Evolutionary conservation across 305 asterid species (phyloP).

Genomic region (Rubia balearica): DNA sequence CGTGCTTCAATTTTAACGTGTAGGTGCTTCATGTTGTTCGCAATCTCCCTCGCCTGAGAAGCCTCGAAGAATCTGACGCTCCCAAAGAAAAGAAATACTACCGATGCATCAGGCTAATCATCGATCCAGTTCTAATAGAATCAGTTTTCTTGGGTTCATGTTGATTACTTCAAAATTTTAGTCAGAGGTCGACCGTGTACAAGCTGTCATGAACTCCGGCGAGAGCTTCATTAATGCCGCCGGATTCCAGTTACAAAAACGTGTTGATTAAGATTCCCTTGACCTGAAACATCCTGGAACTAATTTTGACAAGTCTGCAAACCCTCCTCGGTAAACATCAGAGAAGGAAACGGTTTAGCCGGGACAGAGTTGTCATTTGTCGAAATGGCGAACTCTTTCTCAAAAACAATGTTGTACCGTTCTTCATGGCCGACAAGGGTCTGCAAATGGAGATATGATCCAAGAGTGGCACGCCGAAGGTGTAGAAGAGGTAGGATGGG

Average conservation of each 20-base stretch:
- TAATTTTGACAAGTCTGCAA: no score
- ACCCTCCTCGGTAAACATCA: no score
- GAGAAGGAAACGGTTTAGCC: no score
- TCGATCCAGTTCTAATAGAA: conserved; percentile 16
- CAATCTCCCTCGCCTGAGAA: conserved; percentile 25
- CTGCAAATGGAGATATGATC: conserved; percentile 21
- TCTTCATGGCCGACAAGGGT: neutral
- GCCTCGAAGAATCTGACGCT: conserved; percentile 21
- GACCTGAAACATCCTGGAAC: no score
- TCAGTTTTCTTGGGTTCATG: neutral
- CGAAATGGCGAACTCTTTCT: no score
- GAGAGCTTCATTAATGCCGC: conserved; percentile 20
- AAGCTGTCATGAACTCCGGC: neutral
- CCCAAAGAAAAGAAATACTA: conserved; percentile 25
- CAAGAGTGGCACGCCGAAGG: conserved; percentile 29
- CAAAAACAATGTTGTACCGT: no score
- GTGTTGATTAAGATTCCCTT: conserved; percentile 23
- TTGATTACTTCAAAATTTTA: neutral
- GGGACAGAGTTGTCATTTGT: no score
- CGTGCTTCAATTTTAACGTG: no score
- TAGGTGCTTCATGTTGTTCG: neutral
- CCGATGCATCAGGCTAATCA: conserved; percentile 17
- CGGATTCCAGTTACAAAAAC: conserved; percentile 25
- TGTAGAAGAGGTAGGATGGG: conserved; percentile 34
- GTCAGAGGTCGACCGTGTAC: conserved; percentile 19